These are phyloP conservation scores for Colletotrichum sansevieriae DNA, from an alignment of 2,329 filamentous ascomycete species.

Conservation along the genomic window DNA sequence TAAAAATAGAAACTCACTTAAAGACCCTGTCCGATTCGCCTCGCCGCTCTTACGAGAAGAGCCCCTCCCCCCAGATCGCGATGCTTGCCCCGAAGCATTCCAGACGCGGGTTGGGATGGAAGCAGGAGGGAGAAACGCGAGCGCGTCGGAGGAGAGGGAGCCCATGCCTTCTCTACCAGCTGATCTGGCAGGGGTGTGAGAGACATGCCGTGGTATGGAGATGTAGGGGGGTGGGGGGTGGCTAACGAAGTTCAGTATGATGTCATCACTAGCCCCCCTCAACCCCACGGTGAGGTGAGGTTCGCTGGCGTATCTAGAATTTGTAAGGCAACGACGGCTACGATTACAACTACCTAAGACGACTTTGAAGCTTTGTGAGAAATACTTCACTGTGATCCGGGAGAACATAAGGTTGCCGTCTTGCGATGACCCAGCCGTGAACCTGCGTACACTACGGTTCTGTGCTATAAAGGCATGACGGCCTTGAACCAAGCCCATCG, in stretches of 20 bases:
- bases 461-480: too few species aligned
- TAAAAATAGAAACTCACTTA: conserved; percentile 35
- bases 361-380: too few species aligned
- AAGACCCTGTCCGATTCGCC: conserved; percentile 26
- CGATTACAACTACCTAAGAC: too few species aligned
- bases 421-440: too few species aligned
- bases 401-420: too few species aligned
- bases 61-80: background rate
- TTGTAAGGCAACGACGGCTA: too few species aligned
- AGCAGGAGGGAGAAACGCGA: background rate
- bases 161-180: background rate
- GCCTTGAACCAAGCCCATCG: too few species aligned
- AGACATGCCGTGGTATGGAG: background rate
- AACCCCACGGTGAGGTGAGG: too few species aligned
- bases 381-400: too few species aligned
- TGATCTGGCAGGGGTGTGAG: background rate
- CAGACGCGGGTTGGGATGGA: background rate
- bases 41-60: conserved; percentile 15
- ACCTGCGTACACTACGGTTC: too few species aligned
- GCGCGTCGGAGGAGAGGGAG: background rate
- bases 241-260: background rate
- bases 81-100: conserved; percentile 9
- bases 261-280: conserved; percentile 9
- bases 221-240: too few species aligned
- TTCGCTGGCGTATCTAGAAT: too few species aligned